phyloP scores from a whole-genome alignment of 345 rosid genomes.

The Gossypium turneri region DNA sequence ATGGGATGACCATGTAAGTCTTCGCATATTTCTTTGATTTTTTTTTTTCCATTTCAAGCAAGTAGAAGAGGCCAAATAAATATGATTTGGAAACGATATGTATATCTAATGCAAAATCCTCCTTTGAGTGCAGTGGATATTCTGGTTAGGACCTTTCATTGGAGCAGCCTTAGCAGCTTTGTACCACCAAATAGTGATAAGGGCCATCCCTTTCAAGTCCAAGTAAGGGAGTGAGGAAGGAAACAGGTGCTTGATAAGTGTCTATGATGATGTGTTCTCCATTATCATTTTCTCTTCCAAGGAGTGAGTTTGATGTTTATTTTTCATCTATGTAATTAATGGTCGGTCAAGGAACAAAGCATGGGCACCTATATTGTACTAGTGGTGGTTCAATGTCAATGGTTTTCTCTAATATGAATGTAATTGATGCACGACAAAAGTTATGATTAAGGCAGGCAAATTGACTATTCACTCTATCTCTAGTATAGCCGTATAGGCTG shows the following conservation, averaged over 20 bases:
- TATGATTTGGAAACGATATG: not conserved
- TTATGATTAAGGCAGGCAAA: not conserved
- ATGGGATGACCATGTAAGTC: slow-evolving; percentile 44
- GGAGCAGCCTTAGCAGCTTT: slow-evolving; percentile 43
- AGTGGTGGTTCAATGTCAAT: not conserved
- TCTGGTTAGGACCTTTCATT: slow-evolving; percentile 42
- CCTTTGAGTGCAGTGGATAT: slow-evolving; percentile 33
- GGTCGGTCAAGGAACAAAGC: not conserved
- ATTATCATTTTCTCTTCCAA: not conserved
- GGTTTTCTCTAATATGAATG: not conserved
- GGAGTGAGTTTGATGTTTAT: not conserved
- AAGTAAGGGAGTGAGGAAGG: slow-evolving; percentile 11
- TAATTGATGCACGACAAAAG: not conserved
- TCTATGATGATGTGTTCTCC: not conserved
- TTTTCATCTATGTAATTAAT: not conserved
- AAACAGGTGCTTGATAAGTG: not conserved
- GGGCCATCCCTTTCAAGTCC: slow-evolving; percentile 39
- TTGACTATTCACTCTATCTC: not conserved
- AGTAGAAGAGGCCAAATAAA: not conserved
- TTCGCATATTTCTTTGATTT: not conserved
- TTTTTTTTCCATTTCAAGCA: not conserved
- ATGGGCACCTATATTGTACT: not conserved
- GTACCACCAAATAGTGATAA: slow-evolving; percentile 39
- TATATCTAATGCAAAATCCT: not conserved
- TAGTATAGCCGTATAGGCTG: not conserved